Base-by-base conservation (phyloP, 1,284 basidiomycete species). In the Peniophora sp. region DNA sequence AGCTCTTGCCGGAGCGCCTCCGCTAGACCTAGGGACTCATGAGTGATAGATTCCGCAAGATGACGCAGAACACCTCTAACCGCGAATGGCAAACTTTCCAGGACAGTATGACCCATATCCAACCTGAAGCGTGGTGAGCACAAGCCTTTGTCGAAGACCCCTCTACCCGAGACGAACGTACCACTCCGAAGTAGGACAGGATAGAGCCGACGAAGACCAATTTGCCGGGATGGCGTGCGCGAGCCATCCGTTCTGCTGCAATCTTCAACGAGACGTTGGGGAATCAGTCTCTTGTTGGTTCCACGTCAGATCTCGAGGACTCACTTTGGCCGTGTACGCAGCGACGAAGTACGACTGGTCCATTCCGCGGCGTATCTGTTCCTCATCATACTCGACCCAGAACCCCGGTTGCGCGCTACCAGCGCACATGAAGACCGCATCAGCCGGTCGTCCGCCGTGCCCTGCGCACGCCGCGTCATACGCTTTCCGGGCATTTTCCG, bases 91-190 rank as follows among this genome's bases (percentile, higher is more conserved):
- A 59, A 88, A 86, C 66, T 97, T 98, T 47, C 84, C 88, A 0
- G 95, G 92, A 1, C 89, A 73, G 65, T 99, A 98, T 2, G 85
- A 78, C 3, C 86, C 75, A 60, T 89, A 98, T 0, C 96, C 95
- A n/a, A 90, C 27, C 27, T 32, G 27, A 5, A 32, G n/a, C n/a
- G n/a, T n/a, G n/a, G n/a, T n/a, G n/a, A n/a, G n/a, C n/a, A n/a
- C n/a, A n/a, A n/a, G 27, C 12, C 12, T 32, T 32, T 32, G 12
- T 32, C 27, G 12, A 12, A 32, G 27, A 32, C 12, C 6, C 27
- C 6, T 32, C 12, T 2, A 32, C 52, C 47, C n/a, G 11, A 36
- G 2, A 47, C 8, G 12, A 5, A 12, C 27, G 27, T 32, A 90
- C 72, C 47, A 97, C 75, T 1, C 83, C 79, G 72, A 93, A 87